phyloP scores from a whole-genome alignment of 768 basidiomycete species.

The Neoboletus magnificus region DNA sequence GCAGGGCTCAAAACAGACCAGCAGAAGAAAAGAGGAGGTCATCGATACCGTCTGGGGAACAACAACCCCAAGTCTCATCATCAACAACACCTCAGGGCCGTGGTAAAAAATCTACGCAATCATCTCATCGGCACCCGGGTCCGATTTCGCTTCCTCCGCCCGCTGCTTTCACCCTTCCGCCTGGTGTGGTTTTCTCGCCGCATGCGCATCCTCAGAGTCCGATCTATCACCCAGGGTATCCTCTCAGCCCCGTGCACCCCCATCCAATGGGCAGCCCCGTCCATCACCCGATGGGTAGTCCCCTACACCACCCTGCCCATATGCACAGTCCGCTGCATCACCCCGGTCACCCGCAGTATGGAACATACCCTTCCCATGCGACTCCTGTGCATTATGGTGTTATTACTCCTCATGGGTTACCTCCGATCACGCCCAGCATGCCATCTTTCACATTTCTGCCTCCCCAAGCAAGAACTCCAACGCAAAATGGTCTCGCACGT shows the following conservation, averaged over 20 bases:
- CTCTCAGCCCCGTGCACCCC: conserved; percentile 27
- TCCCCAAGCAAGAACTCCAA: conserved; percentile 35
- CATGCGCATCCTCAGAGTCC: conserved; percentile 38
- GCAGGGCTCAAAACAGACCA: conserved; percentile 18
- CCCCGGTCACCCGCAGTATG: conserved; percentile 29
- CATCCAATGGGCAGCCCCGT: conserved; percentile 34
- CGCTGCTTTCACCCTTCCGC: conserved; percentile 42
- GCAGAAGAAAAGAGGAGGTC: conserved; percentile 25
- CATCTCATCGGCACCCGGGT: conserved; percentile 57
- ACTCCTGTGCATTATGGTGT: conserved; percentile 30
- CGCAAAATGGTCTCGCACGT: conserved; percentile 16
- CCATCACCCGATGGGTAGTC: conserved; percentile 37
- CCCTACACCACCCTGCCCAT: conserved; percentile 31
- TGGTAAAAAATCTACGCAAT: conserved; percentile 16
- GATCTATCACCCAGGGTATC: conserved; percentile 36
- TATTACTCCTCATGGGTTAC: conserved; percentile 77
- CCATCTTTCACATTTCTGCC: conserved; percentile 86
- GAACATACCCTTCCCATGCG: conserved; percentile 23
- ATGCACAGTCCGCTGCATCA: conserved; percentile 32
- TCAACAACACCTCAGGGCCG: conserved; percentile 10
- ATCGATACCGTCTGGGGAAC: conserved; percentile 15
- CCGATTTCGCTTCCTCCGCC: conserved; percentile 68
- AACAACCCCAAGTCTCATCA: conserved; percentile 10
- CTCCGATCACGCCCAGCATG: conserved; percentile 96
- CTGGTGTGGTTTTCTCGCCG: conserved; percentile 32